Base-by-base conservation (phyloP, 495 filamentous ascomycete genomes). In the Lasiosphaeria hispida region DNA sequence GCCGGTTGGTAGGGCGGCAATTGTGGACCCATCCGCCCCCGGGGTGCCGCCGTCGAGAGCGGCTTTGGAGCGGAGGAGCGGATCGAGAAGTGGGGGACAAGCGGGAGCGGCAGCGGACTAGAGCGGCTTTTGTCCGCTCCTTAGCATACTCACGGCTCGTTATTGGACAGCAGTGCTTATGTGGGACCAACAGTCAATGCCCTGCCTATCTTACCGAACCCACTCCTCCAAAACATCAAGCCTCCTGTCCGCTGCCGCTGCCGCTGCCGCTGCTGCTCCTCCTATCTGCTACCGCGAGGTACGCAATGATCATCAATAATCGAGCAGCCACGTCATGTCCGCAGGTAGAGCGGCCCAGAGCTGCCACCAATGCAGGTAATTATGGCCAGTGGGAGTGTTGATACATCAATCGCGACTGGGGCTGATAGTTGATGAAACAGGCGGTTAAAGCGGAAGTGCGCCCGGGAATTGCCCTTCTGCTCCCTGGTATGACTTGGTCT, bases 361-460 rank as follows among this genome's bases (percentile, higher is more conserved):
- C 10, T 56, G 53, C 14, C 53, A 47, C 13, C 36, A 45, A 17
- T 56, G 53, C 53, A 33, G 53, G 53, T 56, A 56, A 9, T 34
- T 10, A 30, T 36, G 8, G 13, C 19, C 11, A 36, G 14, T 34
- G n/a, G 15, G 9, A 6, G 50, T 14, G 7, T 53, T 6, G n/a
- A 53, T 13, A 7, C 10, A 38, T 40, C 14, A 42, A 55, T 34
- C 10, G 37, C 18, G 19, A 30, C 14, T 33, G 18, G 18, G 19
- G 11, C 37, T 17, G 15, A 33, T 33, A 10, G 23, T 34, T 8
- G 47, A 35, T 36, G 35, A 17, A 17, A 15, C 49, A 56, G 53
- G 14, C 53, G 53, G 13, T 19, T 56, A 41, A 56, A 56, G 36
- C 42, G 53, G 40, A 56, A 19, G 23, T 56, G 53, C 35, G 36